Base-by-base conservation (phyloP, 225 moss, liverwort and hornwort genomes). In the Physcomitrium patens region DNA sequence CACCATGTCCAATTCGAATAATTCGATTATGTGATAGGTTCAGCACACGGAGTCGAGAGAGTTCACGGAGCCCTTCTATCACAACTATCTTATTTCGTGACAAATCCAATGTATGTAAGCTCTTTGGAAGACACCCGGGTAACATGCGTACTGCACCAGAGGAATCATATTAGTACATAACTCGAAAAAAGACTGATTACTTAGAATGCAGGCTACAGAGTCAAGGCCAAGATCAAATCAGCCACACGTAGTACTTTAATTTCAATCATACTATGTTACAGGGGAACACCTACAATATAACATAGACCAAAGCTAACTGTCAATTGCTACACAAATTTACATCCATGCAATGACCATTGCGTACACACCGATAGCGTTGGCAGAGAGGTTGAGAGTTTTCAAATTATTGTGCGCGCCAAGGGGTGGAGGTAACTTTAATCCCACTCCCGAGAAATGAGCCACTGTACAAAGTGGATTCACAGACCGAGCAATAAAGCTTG, bases 1-100 rank as follows among this genome's bases (percentile, higher is more conserved):
- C 86, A 96, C 96, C 96, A 68, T 94, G 92, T 70, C 94, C 96
- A 68, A 94, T 94, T 49, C 96, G 92, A 69, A 92, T 46, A 46
- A 94, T 87, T 17, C 92, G 91, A 78, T 97, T 97, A 24, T 84
- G 78, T 14, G 96, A 97, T 53, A 97, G 76, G 71, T 94, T 92
- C 72, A 97, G 82, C 51, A 88, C 87, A 72, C 94, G 91, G 23
- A 97, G 79, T 28, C 91, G 91, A 19, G 90, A 89, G 26, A 97
- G 89, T 60, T 91, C 96, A 14, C 91, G 83, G 9, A 94, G 83
- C 51, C 96, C 96, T 81, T 97, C 96, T 9, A 97, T 84, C 20
- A 86, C 81, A 27, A 74, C 86, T 13, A 94, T 84, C 78, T 88
- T 92, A 83, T 97, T 97, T 67, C 91, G 85, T n/a, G 96, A 97